Percentiles rank a stretch among this genome's conserved stretches.
These are phyloP conservation scores for Aspergillus sp. DNA, from an alignment of 2,329 filamentous ascomycete species.

Conservation along the genomic window DNA sequence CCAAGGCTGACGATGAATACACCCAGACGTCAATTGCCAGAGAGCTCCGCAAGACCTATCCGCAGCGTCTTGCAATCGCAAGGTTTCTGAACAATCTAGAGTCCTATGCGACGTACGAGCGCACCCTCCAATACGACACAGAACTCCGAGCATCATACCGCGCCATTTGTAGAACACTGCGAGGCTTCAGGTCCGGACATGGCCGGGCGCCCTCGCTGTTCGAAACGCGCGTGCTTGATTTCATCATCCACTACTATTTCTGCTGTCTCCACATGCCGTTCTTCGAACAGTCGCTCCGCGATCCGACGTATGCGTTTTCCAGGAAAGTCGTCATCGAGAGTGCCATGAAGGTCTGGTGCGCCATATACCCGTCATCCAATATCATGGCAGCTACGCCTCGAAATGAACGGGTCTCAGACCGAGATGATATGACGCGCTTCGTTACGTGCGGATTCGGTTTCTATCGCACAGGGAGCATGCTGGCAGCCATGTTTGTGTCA, in stretches of 20 bases:
- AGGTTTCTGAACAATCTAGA: conserved; percentile 29
- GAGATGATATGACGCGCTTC: conserved; percentile 42
- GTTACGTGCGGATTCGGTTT: conserved; percentile 37
- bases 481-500: conserved; percentile 23
- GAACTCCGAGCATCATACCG: conserved; percentile 50
- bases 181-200: conserved; percentile 6
- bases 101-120: conserved; percentile 22
- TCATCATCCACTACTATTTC: conserved; percentile 29
- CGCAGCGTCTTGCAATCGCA: conserved; percentile 36
- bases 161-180: conserved; percentile 32
- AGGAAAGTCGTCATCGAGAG: conserved; percentile 51
- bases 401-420: not conserved
- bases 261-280: conserved; percentile 32
- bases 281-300: conserved; percentile 20
- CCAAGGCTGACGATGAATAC: conserved; percentile 27
- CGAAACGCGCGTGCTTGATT: conserved; percentile 23
- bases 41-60: conserved; percentile 37
- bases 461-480: conserved; percentile 19
- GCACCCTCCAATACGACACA: conserved; percentile 35
- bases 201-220: conserved; percentile 17
- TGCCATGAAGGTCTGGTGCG: conserved; percentile 49
- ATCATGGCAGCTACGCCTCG: conserved; percentile 9
- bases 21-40: conserved; percentile 39
- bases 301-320: conserved; percentile 47
- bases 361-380: conserved; percentile 33